Conservation (phyloP, 2,329 filamentous ascomycete genomes). For the Aspergillus bombycis region DNA sequence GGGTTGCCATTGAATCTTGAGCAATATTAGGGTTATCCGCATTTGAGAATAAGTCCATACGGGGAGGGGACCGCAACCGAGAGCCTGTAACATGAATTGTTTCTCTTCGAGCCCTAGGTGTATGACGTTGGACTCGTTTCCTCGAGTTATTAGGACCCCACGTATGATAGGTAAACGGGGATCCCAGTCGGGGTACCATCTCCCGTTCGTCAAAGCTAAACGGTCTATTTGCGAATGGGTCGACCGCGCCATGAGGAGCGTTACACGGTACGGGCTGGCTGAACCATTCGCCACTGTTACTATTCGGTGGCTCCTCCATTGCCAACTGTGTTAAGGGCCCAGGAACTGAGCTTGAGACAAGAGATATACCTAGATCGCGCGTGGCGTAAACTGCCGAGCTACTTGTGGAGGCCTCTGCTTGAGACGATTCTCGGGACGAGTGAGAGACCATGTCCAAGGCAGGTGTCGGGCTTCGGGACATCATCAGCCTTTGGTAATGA, state of each 20-base stretch:
- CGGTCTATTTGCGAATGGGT: constrained; percentile 17
- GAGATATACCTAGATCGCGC: constrained; percentile 49
- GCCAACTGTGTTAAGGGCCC: constrained; percentile 40
- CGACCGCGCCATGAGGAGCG: constrained; percentile 8
- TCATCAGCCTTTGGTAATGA: constrained; percentile 66
- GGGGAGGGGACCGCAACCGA: constrained; percentile 56
- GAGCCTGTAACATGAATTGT: constrained; percentile 50
- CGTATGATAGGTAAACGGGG: constrained; percentile 53
- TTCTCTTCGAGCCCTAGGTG: constrained; percentile 41
- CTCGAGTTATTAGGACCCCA: constrained; percentile 50
- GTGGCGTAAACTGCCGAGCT: constrained; percentile 43
- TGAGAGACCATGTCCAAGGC: constrained; percentile 46
- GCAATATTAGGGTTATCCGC: constrained; percentile 44
- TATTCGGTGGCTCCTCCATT: constrained; percentile 27
- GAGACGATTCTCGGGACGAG: constrained; percentile 31
- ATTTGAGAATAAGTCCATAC: constrained; percentile 57
- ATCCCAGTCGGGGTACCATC: constrained; percentile 49
- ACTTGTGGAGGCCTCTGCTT: constrained; percentile 25
- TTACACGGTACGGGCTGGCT: constrained; percentile 35
- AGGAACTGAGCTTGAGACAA: constrained; percentile 45
- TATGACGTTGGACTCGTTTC: constrained; percentile 34
- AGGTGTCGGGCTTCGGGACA: constrained; percentile 64
- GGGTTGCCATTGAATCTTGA: constrained; percentile 44
- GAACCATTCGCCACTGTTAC: constrained; percentile 38
- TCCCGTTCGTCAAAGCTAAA: constrained; percentile 23